Evolutionary conservation across 2,329 filamentous ascomycete species (phyloP).

Genomic region (Ophiocordyceps camponoti-floridani): DNA sequence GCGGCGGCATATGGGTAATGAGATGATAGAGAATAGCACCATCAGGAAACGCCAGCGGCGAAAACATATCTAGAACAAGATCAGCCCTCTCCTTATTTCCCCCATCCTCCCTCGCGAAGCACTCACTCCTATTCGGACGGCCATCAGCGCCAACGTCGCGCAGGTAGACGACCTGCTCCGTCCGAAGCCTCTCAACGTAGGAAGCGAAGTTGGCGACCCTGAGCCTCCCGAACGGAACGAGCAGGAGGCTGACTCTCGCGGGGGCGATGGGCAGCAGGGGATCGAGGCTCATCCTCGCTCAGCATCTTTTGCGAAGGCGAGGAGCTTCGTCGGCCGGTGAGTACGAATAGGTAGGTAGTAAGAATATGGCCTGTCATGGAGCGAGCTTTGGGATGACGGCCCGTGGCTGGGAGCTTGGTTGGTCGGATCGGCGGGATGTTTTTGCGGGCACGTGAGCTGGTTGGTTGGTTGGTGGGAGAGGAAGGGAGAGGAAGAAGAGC

Average conservation of each 20-base stretch:
- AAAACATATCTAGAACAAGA: slow-evolving; percentile 64
- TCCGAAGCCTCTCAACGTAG: slow-evolving; percentile 62
- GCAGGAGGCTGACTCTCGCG: slow-evolving; percentile 73
- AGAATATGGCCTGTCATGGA: no score
- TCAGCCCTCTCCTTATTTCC: background rate
- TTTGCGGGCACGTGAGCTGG: background rate
- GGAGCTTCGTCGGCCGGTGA: no score
- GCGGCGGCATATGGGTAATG: slow-evolving; percentile 60
- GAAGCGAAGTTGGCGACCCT: slow-evolving; percentile 61
- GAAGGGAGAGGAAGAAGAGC: background rate
- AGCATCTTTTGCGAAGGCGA: background rate
- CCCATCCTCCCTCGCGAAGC: no score
- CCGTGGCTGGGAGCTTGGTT: background rate
- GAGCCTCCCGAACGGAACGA: slow-evolving; percentile 76
- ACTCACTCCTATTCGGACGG: slow-evolving; percentile 66
- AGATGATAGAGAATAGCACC: slow-evolving; percentile 82
- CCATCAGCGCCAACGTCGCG: slow-evolving; percentile 75
- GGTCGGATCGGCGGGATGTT: background rate
- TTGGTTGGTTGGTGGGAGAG: background rate
- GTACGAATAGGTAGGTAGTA: no score
- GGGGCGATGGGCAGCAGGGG: slow-evolving; percentile 80
- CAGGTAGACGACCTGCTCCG: slow-evolving; percentile 66
- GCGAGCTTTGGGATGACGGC: no score
- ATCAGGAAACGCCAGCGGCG: slow-evolving; percentile 69
- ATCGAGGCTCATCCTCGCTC: slow-evolving; percentile 63